A percentile compares a stretch with the other conserved stretches of the same genome.
phyloP scores from a whole-genome alignment of 2,329 filamentous ascomycete genomes.

The Corinectria fuckeliana region DNA sequence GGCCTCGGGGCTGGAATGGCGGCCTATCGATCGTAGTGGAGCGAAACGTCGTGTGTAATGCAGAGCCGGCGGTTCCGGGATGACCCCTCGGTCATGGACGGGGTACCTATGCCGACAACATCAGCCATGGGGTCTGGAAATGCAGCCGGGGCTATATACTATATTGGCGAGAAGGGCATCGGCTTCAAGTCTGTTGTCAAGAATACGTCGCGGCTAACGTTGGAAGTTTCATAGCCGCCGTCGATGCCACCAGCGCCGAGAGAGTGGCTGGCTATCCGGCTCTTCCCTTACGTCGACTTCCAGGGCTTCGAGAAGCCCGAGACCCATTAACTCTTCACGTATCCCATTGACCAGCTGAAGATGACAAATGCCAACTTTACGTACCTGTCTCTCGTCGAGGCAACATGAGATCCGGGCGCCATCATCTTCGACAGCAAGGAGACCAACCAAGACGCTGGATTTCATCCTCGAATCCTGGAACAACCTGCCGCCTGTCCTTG shows the following conservation, averaged over 20 bases:
- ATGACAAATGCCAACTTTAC: slow-evolving; percentile 37
- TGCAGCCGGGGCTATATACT: too few relatives aligned
- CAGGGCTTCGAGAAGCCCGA: slow-evolving; percentile 33
- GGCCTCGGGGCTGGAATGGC: background rate
- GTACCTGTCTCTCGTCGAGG: slow-evolving; percentile 40
- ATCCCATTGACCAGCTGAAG: slow-evolving; percentile 38
- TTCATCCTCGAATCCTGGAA: slow-evolving; percentile 41
- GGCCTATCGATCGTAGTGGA: background rate
- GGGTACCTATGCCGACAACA: background rate
- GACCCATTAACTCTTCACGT: slow-evolving; percentile 28
- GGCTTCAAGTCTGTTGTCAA: slow-evolving; percentile 39
- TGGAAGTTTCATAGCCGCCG: slow-evolving; percentile 52
- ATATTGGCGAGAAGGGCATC: background rate
- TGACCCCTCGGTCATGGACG: background rate
- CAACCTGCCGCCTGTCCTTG: slow-evolving; percentile 38
- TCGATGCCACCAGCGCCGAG: slow-evolving; percentile 42
- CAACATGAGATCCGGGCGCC: slow-evolving; percentile 31
- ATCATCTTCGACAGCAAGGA: slow-evolving; percentile 27
- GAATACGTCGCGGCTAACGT: slow-evolving; percentile 53
- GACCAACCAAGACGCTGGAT: slow-evolving; percentile 44
- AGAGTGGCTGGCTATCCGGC: slow-evolving; percentile 51
- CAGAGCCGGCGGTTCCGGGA: background rate
- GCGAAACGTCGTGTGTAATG: background rate
- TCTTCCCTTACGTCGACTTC: slow-evolving; percentile 42
- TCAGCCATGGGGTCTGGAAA: background rate